Evolutionary conservation across 1,284 basidiomycete genomes (phyloP), one percentile per base, ranked within the genome.

Genomic region (Hypsizygus ulmarius): DNA sequence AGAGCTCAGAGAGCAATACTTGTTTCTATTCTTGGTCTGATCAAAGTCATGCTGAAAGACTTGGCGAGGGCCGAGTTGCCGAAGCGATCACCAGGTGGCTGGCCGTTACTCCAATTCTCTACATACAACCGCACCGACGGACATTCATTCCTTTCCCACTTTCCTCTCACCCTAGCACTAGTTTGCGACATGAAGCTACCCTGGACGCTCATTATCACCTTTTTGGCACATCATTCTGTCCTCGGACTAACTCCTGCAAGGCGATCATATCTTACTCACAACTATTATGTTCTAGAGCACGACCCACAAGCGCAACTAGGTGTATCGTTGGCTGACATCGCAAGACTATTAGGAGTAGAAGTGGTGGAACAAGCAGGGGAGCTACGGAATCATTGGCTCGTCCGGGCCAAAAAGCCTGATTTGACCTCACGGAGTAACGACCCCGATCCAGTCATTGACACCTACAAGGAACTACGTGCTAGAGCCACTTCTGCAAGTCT

Each of bases 261-360:
- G 59, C 76, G 76, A 39, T 68, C 71, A 36, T 95, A 98, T 66
- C 68, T 77, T 56, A 85, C 88, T 6, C 90, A 98, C 68, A 77
- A 88, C 58, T 99, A 99, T 72, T 96, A 95, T 71, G 87, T 93
- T 51, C 66, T 96, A 19, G 86, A 93, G 64, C 81, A 92, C 63
- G 69, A 78, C 57, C 79, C 7, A 25, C 21, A 25, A 25, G 21
- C 87, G 42, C 61, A 62, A 5, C 64, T 68, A 42, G 73, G 73
- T 30, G 71, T 74, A 52, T 78, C 87, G 48, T 69, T 87, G 53
- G 67, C 67, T 39, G 77, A 84, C 43, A 73, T 88, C 37, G 78
- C 86, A 1, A 52, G 96, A 25, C 7, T 25, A 25, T 25, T 98
- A 6, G 86, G 85, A 16, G 86, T 92, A 8, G 87, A 98, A 65